Percentiles rank a stretch among this genome's conserved stretches.
Evolutionary conservation across 768 basidiomycete species (phyloP).

Genomic region (Paxillus involutus): DNA sequence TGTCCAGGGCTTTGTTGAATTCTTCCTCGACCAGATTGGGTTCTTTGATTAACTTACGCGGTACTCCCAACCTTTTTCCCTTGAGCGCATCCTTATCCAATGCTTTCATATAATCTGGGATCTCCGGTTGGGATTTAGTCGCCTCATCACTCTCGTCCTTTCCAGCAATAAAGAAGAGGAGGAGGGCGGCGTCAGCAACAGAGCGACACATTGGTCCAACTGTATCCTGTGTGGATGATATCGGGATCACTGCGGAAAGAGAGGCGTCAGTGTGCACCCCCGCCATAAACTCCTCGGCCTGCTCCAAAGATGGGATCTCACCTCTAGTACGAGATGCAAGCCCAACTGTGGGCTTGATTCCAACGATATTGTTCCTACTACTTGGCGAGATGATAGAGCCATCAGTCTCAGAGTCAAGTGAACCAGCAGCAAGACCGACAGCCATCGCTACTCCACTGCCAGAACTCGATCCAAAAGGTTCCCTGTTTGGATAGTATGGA

Average conservation of each 20-base stretch:
- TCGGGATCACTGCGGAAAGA: constrained; percentile 46
- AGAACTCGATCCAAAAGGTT: constrained; percentile 42
- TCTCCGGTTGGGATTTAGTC: constrained; percentile 49
- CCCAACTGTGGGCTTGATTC: constrained; percentile 42
- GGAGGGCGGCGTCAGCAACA: constrained; percentile 53
- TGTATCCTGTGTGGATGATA: constrained; percentile 58
- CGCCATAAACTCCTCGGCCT: neutral
- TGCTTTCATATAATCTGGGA: constrained; percentile 59
- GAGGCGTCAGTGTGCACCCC: neutral
- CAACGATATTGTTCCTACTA: constrained; percentile 41
- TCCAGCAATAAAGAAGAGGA: constrained; percentile 54
- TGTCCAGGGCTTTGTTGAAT: constrained; percentile 40
- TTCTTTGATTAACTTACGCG: constrained; percentile 33
- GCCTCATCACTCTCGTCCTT: constrained; percentile 52
- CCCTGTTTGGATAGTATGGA: constrained; percentile 41
- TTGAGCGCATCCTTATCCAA: constrained; percentile 46
- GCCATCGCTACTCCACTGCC: constrained; percentile 43
- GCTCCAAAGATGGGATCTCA: constrained; percentile 4
- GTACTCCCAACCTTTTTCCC: constrained; percentile 57
- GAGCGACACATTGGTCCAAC: constrained; percentile 58
- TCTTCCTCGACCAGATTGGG: constrained; percentile 28
- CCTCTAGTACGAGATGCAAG: constrained; percentile 39
- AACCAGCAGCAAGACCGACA: constrained; percentile 42
- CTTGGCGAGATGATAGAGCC: constrained; percentile 48
- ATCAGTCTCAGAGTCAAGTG: constrained; percentile 48